A percentile compares a stretch with the other conserved stretches of the same genome.
Conservation (phyloP, 768 basidiomycete genomes). For the Naganishia friedmannii region DNA sequence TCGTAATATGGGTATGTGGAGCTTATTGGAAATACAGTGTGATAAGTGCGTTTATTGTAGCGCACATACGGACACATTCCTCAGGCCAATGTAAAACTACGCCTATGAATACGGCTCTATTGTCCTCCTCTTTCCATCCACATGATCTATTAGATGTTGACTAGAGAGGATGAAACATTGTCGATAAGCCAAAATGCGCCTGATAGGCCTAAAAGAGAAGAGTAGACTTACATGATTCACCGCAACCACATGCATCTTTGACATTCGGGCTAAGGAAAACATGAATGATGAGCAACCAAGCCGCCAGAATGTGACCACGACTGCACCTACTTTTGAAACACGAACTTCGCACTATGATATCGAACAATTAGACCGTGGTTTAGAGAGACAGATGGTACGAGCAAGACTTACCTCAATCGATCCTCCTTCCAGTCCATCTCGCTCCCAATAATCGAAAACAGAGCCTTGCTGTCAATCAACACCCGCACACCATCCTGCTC, state of each 20-base stretch:
- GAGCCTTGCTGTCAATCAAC: constrained; percentile 89
- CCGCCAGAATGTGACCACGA: background rate
- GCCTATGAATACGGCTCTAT: background rate
- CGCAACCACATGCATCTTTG: constrained; percentile 90
- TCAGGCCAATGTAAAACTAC: background rate
- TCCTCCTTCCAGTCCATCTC: constrained; percentile 99
- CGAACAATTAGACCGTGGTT: background rate
- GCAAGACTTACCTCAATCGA: constrained; percentile 57
- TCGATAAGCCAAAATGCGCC: background rate
- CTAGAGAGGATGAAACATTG: background rate
- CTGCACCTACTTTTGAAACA: constrained; percentile 36
- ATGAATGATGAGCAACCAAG: constrained; percentile 55
- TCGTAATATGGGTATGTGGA: no score
- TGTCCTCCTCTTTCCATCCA: background rate
- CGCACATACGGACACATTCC: background rate
- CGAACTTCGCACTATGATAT: constrained; percentile 36
- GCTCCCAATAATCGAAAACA: constrained; percentile 97
- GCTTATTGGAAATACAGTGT: no score
- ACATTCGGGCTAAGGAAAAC: constrained; percentile 85
- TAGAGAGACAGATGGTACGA: background rate
- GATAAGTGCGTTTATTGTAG: background rate
- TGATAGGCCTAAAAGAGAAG: background rate
- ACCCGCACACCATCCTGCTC: constrained; percentile 92
- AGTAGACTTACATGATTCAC: constrained; percentile 77
- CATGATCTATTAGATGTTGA: constrained; percentile 10